Evolutionary conservation across 805 yeast genomes (phyloP).

Genomic region (Tetrapisispora pingtungensis): DNA sequence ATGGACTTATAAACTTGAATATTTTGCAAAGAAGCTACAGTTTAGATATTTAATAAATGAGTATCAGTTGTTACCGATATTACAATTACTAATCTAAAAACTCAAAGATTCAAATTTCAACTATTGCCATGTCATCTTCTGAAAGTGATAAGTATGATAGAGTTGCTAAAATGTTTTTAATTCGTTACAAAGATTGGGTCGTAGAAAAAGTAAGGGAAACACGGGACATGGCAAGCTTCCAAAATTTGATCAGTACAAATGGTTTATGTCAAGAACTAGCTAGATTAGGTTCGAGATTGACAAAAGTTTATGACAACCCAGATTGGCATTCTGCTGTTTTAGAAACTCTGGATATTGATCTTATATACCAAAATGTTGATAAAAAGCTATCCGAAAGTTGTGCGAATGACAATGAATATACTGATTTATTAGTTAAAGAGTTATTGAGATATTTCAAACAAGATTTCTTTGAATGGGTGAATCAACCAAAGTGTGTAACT

Average conservation of each 20-base stretch:
- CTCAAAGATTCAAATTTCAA: not conserved
- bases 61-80: too few relatives aligned
- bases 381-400: constrained; percentile 25
- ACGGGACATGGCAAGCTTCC: constrained; percentile 7
- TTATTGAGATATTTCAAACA: constrained; percentile 62
- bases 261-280: constrained; percentile 19
- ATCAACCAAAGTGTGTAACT: constrained; percentile 47
- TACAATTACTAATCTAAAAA: too few relatives aligned
- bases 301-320: constrained; percentile 34
- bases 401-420: constrained; percentile 28
- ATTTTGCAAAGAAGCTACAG: too few relatives aligned
- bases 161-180: constrained; percentile 17
- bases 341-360: constrained; percentile 50
- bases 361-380: constrained; percentile 54
- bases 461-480: constrained; percentile 78
- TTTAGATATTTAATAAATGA: too few relatives aligned
- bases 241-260: constrained; percentile 12
- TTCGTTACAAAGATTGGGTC: constrained; percentile 13
- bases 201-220: constrained; percentile 13
- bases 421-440: constrained; percentile 50
- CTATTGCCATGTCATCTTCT: not conserved
- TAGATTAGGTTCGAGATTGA: constrained; percentile 14
- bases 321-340: constrained; percentile 46
- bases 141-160: constrained; percentile 1
- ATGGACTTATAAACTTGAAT: too few relatives aligned